Conservation (phyloP, 2,329 filamentous ascomycete species). For the Coniochaeta prunicola region DNA sequence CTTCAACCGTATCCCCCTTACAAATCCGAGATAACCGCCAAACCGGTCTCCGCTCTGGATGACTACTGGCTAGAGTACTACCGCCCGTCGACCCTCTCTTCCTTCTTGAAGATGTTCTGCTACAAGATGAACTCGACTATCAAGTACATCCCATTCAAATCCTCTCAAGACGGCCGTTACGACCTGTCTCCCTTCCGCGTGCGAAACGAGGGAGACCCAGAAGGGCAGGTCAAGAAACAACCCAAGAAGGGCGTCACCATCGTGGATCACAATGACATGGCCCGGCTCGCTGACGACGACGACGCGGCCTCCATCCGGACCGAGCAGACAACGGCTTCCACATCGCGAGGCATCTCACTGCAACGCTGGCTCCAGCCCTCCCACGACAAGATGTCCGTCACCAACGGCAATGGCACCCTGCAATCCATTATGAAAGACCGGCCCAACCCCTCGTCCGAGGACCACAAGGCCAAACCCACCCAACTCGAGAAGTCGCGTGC, state of each 20-base stretch:
- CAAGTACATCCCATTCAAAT: slow-evolving; percentile 71
- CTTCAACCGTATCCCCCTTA: slow-evolving; percentile 41
- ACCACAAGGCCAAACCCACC: slow-evolving; percentile 44
- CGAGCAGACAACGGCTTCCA: slow-evolving; percentile 24
- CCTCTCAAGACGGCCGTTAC: slow-evolving; percentile 65
- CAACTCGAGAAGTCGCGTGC: slow-evolving; percentile 70
- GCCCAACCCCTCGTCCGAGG: slow-evolving; percentile 10
- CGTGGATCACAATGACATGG: slow-evolving; percentile 39
- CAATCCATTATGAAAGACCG: slow-evolving; percentile 52
- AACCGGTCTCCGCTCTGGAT: slow-evolving; percentile 60
- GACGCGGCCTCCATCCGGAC: slow-evolving; percentile 27
- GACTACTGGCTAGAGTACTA: slow-evolving; percentile 99
- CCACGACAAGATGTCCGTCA: slow-evolving; percentile 21
- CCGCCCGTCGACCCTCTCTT: slow-evolving; percentile 77
- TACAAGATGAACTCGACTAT: slow-evolving; percentile 89
- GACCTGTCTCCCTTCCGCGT: slow-evolving; percentile 86
- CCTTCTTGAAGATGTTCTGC: slow-evolving; percentile 85
- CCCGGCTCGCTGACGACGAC: slow-evolving; percentile 25
- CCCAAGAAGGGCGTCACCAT: slow-evolving; percentile 63
- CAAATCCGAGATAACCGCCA: slow-evolving; percentile 28
- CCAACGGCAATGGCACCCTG: slow-evolving; percentile 14
- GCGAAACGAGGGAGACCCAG: slow-evolving; percentile 56
- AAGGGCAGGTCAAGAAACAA: slow-evolving; percentile 54
- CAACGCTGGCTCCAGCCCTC: slow-evolving; percentile 55
- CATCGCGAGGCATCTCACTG: slow-evolving; percentile 43